A percentile compares a stretch with the other conserved stretches of the same genome.
Conservation (phyloP, 2,329 filamentous ascomycete species). For the Aspergillus luchuensis region DNA sequence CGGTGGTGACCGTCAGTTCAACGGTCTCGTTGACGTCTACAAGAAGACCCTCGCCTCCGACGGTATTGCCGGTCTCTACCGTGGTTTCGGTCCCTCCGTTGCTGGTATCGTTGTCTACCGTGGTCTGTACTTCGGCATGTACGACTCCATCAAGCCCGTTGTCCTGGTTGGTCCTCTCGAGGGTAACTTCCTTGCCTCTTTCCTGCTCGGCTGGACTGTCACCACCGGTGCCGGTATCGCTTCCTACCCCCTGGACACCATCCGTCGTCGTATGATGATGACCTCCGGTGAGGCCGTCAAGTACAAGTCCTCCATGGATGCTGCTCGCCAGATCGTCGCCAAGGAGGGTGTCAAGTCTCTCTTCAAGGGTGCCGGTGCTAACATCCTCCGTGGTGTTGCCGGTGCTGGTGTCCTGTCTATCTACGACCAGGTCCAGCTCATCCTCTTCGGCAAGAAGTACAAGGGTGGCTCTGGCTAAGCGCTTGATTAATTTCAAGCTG, state of each 20-base stretch:
- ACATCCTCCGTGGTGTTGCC: constrained; percentile 99
- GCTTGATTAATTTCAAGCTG: constrained; percentile 24
- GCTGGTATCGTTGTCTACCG: constrained; percentile 99
- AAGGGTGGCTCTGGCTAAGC: constrained; percentile 39
- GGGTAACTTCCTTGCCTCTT: constrained; percentile 99
- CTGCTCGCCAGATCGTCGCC: constrained; percentile 93
- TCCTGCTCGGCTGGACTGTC: constrained; percentile 97
- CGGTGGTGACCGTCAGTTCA: constrained; percentile 99
- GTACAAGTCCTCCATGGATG: constrained; percentile 97
- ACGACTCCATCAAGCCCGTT: constrained; percentile 99
- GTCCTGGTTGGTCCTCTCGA: constrained; percentile 86
- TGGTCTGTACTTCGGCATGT: constrained; percentile 99
- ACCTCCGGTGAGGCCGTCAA: constrained; percentile 94
- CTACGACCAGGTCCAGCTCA: constrained; percentile 99
- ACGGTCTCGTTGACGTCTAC: constrained; percentile 99
- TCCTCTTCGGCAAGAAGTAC: constrained; percentile 99
- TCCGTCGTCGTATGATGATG: constrained; percentile 99
- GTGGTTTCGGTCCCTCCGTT: constrained; percentile 99
- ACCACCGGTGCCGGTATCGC: constrained; percentile 99
- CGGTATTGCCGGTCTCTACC: constrained; percentile 99
- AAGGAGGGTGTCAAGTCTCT: constrained; percentile 97
- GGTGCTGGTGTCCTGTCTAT: constrained; percentile 99
- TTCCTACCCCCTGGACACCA: constrained; percentile 99
- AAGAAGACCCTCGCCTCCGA: constrained; percentile 99
- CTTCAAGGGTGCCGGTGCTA: constrained; percentile 99